A percentile compares a stretch with the other conserved stretches of the same genome.
These are phyloP conservation scores for Penicillium soppii DNA, from an alignment of 495 filamentous ascomycete species.

Conservation along the genomic window DNA sequence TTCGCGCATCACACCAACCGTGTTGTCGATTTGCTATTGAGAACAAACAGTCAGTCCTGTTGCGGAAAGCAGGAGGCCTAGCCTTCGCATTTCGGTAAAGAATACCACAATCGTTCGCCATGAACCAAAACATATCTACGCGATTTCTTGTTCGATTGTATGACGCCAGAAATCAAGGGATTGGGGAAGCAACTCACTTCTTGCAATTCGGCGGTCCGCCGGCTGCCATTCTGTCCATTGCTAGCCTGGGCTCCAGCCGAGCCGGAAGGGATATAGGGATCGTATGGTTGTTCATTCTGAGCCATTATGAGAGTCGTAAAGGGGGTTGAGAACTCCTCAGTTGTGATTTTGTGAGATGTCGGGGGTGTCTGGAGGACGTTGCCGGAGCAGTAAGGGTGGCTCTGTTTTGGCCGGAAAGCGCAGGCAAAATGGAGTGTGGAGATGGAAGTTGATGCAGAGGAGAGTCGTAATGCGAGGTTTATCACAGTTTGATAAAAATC, in stretches of 20 bases:
- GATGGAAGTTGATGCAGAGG: neutral
- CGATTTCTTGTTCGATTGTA: neutral
- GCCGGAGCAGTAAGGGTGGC: constrained; percentile 21
- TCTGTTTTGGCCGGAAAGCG: constrained; percentile 16
- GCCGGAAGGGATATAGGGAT: constrained; percentile 84
- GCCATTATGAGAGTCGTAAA: constrained; percentile 45
- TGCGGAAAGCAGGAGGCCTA: constrained; percentile 1
- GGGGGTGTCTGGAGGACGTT: constrained; percentile 13
- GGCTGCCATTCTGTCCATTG: constrained; percentile 56
- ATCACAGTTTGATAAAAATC: constrained; percentile 4
- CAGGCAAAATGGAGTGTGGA: neutral
- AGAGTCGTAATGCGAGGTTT: neutral
- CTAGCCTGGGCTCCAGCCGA: constrained; percentile 48
- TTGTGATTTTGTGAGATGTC: constrained; percentile 5
- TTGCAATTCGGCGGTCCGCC: constrained; percentile 72
- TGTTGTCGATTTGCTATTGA: constrained; percentile 90
- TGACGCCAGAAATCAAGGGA: neutral
- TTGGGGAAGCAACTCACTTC: constrained; percentile 58
- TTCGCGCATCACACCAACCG: constrained; percentile 87
- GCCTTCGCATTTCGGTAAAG: constrained; percentile 2
- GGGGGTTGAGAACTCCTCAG: constrained; percentile 10
- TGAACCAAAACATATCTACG: neutral
- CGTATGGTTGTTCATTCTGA: constrained; percentile 76
- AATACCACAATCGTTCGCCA: neutral
- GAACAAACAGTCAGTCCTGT: constrained; percentile 17